Evolutionary conservation across 768 basidiomycete species (phyloP).

Genomic region (Mycena polygramma): DNA sequence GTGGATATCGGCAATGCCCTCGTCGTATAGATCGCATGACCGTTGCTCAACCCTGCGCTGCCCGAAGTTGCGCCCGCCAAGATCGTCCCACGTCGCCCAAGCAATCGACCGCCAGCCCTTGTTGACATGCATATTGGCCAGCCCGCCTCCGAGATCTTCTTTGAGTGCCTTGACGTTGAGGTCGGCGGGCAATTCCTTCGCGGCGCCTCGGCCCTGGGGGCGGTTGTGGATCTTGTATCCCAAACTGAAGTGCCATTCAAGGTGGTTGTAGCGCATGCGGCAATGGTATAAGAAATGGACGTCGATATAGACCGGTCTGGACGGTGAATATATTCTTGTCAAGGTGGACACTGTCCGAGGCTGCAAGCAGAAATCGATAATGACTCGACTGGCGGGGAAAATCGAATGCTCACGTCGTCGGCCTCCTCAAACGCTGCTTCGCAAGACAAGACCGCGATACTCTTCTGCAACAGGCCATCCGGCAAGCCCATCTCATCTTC

Average conservation of each 20-base stretch:
- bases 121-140: slow-evolving; percentile 22
- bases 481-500: slow-evolving; percentile 10
- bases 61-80: slow-evolving; percentile 15
- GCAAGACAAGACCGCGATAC: slow-evolving; percentile 9
- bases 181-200: slow-evolving; percentile 15
- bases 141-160: slow-evolving; percentile 2
- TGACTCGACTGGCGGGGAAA: background rate
- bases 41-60: slow-evolving; percentile 20
- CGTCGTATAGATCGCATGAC: slow-evolving; percentile 22
- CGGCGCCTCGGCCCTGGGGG: slow-evolving; percentile 6
- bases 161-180: slow-evolving; percentile 10
- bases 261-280: slow-evolving; percentile 17
- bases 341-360: slow-evolving; percentile 17
- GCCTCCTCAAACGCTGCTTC: slow-evolving; percentile 15
- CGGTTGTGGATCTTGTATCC: slow-evolving; percentile 21
- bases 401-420: slow-evolving; percentile 1
- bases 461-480: slow-evolving; percentile 19
- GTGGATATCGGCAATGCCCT: slow-evolving; percentile 17
- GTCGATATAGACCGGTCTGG: slow-evolving; percentile 14
- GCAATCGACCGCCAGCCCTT: slow-evolving; percentile 25
- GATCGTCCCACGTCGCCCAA: slow-evolving; percentile 28
- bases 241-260: slow-evolving; percentile 22
- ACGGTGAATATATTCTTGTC: slow-evolving; percentile 17
- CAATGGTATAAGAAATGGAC: slow-evolving; percentile 20
- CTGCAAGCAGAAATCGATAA: background rate